These are phyloP conservation scores for Suillus subalutaceus DNA, from an alignment of 768 basidiomycete genomes.

Conservation along the genomic window DNA sequence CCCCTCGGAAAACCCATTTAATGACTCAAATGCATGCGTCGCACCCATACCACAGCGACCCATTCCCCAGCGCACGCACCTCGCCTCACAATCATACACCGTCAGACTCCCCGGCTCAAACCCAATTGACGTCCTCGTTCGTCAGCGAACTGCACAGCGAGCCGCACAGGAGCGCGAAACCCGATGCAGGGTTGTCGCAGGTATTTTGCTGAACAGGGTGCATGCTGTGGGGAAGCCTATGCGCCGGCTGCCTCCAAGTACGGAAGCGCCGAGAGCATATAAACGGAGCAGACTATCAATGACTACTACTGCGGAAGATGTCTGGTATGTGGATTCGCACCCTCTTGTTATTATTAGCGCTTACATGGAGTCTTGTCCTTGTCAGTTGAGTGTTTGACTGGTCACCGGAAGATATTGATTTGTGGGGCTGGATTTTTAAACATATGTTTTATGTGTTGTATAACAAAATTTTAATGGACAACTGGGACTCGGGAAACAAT, in stretches of 20 bases:
- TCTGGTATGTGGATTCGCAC: constrained; percentile 21
- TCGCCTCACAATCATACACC: constrained; percentile 29
- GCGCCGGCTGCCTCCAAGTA: constrained; percentile 41
- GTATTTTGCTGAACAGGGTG: constrained; percentile 57
- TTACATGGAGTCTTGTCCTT: constrained; percentile 6
- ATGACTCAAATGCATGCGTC: constrained; percentile 25
- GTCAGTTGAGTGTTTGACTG: neutral
- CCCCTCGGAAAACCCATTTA: constrained; percentile 30
- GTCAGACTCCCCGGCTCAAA: constrained; percentile 29
- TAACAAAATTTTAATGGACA: constrained; percentile 1
- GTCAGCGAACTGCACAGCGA: constrained; percentile 34
- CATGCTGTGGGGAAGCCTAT: constrained; percentile 55
- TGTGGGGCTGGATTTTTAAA: neutral
- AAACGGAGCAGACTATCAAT: constrained; percentile 56
- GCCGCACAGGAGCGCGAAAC: constrained; percentile 41
- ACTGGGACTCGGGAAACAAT: neutral
- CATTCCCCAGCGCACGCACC: constrained; percentile 29
- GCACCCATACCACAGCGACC: constrained; percentile 12
- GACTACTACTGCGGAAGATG: constrained; percentile 49
- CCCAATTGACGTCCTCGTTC: constrained; percentile 28
- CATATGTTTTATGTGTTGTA: constrained; percentile 2
- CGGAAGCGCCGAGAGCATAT: constrained; percentile 41
- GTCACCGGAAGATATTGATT: neutral
- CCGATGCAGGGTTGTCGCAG: constrained; percentile 56
- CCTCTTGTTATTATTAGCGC: neutral